Percentiles rank a stretch among this genome's conserved stretches.
Conservation (phyloP, 441 rosid genomes). For the Sinapis alba region DNA sequence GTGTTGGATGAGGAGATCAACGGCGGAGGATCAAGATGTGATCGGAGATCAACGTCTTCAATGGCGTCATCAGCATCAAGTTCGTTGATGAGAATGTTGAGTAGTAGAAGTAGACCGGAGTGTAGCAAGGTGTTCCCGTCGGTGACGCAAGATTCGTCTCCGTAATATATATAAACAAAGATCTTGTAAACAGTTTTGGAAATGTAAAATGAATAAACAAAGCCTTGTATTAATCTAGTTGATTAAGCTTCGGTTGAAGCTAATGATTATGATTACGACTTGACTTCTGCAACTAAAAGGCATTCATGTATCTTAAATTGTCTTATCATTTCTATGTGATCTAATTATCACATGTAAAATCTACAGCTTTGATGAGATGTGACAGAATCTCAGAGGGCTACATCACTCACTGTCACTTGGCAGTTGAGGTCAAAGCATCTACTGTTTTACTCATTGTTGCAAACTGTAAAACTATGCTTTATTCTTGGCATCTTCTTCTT, state of each 20-base stretch:
- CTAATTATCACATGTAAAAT: background rate
- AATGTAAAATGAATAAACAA: slow-evolving; percentile 21
- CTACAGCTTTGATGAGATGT: background rate
- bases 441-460: slow-evolving; percentile 32
- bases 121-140: slow-evolving; percentile 52
- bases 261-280: slow-evolving; percentile 10
- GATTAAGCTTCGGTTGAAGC: slow-evolving; percentile 24
- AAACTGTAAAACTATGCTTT: slow-evolving; percentile 27
- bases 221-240: slow-evolving; percentile 10
- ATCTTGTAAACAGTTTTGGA: slow-evolving; percentile 30
- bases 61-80: slow-evolving; percentile 31
- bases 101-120: slow-evolving; percentile 65
- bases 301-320: slow-evolving; percentile 1
- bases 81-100: slow-evolving; percentile 75
- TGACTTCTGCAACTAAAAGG: slow-evolving; percentile 2
- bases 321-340: background rate
- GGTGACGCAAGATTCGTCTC: slow-evolving; percentile 19
- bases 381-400: slow-evolving; percentile 25
- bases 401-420: slow-evolving; percentile 33
- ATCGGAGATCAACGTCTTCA: slow-evolving; percentile 22
- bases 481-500: slow-evolving; percentile 38
- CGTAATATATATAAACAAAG: background rate
- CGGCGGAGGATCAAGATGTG: slow-evolving; percentile 33
- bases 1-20: slow-evolving; percentile 29
- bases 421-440: slow-evolving; percentile 29